Conservation (phyloP, 768 basidiomycete species). For the Panaeolus papilionaceus region DNA sequence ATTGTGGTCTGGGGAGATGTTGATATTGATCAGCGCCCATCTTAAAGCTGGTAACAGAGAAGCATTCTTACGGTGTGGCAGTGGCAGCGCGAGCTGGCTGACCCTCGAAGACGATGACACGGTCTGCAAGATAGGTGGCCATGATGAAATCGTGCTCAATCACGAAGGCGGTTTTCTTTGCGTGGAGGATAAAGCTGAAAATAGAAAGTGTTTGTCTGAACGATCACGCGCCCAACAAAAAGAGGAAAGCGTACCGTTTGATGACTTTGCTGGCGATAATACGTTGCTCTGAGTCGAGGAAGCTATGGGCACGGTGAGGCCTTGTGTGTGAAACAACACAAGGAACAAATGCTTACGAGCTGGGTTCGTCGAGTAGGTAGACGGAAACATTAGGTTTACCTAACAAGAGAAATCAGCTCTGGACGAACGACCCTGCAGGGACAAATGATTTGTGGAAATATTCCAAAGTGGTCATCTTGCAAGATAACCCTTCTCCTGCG, state of each 20-base stretch:
- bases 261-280: slow-evolving; percentile 98
- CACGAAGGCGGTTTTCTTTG: slow-evolving; percentile 97
- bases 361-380: slow-evolving; percentile 96
- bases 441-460: background rate
- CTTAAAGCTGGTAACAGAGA: background rate
- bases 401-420: slow-evolving; percentile 29
- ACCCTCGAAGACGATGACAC: slow-evolving; percentile 93
- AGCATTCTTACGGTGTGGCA: slow-evolving; percentile 73
- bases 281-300: slow-evolving; percentile 99
- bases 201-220: no score
- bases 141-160: slow-evolving; percentile 99
- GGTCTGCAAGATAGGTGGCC: slow-evolving; percentile 99
- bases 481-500: background rate
- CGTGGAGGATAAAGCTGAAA: slow-evolving; percentile 86
- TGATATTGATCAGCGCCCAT: background rate
- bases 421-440: slow-evolving; percentile 11
- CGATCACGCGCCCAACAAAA: slow-evolving; percentile 14
- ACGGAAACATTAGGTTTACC: slow-evolving; percentile 84
- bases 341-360: slow-evolving; percentile 52
- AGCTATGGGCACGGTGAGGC: slow-evolving; percentile 49
- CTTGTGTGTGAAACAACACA: background rate
- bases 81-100: slow-evolving; percentile 87
- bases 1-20: slow-evolving; percentile 73
- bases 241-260: slow-evolving; percentile 69
- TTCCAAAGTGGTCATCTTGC: background rate